Evolutionary conservation across 139 green algal genomes (phyloP), one percentile per base, ranked within the genome.

Genomic region (Volvox africanus): DNA sequence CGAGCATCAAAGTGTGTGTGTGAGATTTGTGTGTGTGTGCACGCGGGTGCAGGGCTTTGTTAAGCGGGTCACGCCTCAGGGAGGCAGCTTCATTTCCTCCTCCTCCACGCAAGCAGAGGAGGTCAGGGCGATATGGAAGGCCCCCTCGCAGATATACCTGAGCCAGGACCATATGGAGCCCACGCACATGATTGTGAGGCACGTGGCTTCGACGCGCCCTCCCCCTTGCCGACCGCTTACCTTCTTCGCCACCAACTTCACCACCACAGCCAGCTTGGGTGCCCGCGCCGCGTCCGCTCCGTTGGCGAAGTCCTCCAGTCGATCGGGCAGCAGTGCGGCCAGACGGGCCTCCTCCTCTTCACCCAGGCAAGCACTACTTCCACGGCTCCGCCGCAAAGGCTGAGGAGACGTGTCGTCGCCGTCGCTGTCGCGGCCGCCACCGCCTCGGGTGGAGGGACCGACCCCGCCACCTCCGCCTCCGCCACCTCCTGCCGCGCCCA

Each of bases 211-310:
- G n/a, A n/a, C n/a, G n/a, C 73, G 9, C 28, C 75, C 13, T 35
- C 75, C 32, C 24, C n/a, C 30, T 30, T 61, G 32, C 33, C 32
- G 3, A 9, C 86, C 32, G 9, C 76, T 2, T 62, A 91, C 87
- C 87, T 86, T 82, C 35, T 86, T 26, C 32, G 75, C 76, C 30
- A 91, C 32, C 61, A 86, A 24, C 26, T 68, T 50, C 9, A 81
- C 68, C 22, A 81, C 84, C 24, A 24, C 50, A 1, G 35, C 65
- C 68, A 88, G 82, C 65, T 37, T 24, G 33, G 82, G 82, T 67
- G 82, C 82, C 20, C 35, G 16, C 0, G 0, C 18, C 22, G 28
- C 82, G 11, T 88, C 82, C 65, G 65, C 28, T 17, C 65, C 65
- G 21, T 28, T 13, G 5, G 67, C 82, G 37, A 88, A 88, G 6